A percentile compares a stretch with the other conserved stretches of the same genome.
Evolutionary conservation across 139 green algal genomes (phyloP).

Genomic region (Chlorella sp.): DNA sequence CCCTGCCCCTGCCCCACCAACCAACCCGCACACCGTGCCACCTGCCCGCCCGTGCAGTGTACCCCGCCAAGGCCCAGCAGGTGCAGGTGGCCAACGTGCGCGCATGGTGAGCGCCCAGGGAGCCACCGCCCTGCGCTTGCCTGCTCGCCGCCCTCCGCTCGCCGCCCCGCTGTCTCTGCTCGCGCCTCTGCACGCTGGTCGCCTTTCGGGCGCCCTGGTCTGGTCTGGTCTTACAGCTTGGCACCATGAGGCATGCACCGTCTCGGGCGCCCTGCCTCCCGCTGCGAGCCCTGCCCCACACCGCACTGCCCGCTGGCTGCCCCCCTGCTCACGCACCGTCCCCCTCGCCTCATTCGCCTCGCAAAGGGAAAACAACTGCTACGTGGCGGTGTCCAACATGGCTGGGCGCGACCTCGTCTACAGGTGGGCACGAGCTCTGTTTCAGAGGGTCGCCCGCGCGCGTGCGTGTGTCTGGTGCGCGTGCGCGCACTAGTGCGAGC

Average conservation of each 20-base stretch:
- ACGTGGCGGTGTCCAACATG: constrained; percentile 73
- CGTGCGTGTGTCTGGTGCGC: neutral
- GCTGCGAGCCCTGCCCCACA: no score
- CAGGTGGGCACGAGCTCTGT: neutral
- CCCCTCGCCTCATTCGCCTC: no score
- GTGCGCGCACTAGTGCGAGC: no score
- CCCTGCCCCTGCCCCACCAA: no score
- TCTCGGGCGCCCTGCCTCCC: neutral
- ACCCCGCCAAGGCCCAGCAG: constrained; percentile 71
- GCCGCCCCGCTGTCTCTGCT: no score
- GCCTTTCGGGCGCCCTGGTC: no score
- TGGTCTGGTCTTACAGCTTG: no score
- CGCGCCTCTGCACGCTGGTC: no score
- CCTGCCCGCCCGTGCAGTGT: constrained; percentile 18
- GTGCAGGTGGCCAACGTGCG: constrained; percentile 23
- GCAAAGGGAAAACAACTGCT: constrained; percentile 64
- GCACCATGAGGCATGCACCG: neutral
- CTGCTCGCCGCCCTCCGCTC: no score
- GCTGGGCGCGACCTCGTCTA: constrained; percentile 67
- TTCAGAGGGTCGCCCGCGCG: neutral
- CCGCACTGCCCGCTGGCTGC: no score
- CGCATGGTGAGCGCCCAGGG: constrained; percentile 7
- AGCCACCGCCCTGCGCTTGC: neutral
- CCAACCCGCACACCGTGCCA: neutral
- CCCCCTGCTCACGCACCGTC: no score